Conservation (phyloP, 305 asterid genomes). For the Fraxinus dipetala region DNA sequence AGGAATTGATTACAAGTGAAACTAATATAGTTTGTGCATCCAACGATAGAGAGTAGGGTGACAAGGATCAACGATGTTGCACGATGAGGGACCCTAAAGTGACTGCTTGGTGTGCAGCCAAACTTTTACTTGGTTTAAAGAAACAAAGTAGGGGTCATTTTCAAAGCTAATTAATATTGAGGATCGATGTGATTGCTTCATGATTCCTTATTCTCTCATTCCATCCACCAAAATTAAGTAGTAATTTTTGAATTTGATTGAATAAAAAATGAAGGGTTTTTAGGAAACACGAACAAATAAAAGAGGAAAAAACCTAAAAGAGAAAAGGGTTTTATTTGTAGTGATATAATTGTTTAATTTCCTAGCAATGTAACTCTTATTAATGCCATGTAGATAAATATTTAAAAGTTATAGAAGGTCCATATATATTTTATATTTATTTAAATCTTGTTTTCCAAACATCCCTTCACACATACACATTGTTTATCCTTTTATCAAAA, state of each 20-base stretch:
- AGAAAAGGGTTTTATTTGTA: not conserved
- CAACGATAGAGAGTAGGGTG: not conserved
- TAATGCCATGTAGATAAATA: no score
- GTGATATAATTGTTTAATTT: not conserved
- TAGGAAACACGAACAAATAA: not conserved
- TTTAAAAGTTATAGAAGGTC: not conserved
- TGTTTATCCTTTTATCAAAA: not conserved
- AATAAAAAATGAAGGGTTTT: not conserved
- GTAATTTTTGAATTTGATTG: no score
- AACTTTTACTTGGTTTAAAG: slow-evolving; percentile 21
- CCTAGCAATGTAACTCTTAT: no score
- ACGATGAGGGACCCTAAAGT: slow-evolving; percentile 33
- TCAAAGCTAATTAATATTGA: slow-evolving; percentile 26
- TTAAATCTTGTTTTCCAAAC: not conserved
- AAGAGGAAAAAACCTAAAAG: not conserved
- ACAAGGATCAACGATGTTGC: slow-evolving; percentile 10
- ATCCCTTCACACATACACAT: not conserved
- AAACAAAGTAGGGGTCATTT: slow-evolving; percentile 36
- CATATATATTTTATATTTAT: not conserved
- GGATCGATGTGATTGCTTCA: slow-evolving; percentile 13
- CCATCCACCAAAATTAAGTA: not conserved
- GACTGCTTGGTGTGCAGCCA: slow-evolving; percentile 30
- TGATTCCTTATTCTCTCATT: not conserved
- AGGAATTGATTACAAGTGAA: not conserved
- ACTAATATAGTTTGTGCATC: not conserved